These are phyloP conservation scores for Diplosphaera chodatii DNA, from an alignment of 139 green algal species.

Conservation along the genomic window DNA sequence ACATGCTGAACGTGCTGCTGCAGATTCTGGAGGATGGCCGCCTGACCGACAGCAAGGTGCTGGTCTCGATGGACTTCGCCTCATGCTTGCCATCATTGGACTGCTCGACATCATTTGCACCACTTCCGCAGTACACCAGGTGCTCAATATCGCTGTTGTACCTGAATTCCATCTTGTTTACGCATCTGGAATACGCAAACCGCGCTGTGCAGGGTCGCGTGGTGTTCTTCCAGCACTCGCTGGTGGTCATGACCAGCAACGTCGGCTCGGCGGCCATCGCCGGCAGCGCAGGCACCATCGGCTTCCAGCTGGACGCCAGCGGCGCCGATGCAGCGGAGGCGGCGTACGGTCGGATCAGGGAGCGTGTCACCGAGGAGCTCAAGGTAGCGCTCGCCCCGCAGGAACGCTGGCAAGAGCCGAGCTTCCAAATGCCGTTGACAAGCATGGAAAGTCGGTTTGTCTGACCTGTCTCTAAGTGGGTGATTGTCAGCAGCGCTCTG, in stretches of 20 bases:
- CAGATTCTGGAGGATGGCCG: constrained; percentile 94
- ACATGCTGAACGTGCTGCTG: constrained; percentile 95
- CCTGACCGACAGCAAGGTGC: constrained; percentile 74
- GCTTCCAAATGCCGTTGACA: too few relatives aligned
- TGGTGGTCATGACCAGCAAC: constrained; percentile 80
- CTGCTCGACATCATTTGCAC: too few relatives aligned
- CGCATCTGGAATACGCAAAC: too few relatives aligned
- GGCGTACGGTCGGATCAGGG: constrained; percentile 49
- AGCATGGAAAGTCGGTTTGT: too few relatives aligned
- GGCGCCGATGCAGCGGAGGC: constrained; percentile 23
- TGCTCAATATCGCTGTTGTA: too few relatives aligned
- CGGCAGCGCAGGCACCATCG: constrained; percentile 42
- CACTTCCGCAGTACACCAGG: too few relatives aligned
- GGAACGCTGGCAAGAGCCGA: too few relatives aligned
- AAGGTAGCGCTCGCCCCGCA: constrained; percentile 25
- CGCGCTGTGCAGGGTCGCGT: constrained; percentile 34
- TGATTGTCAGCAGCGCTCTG: too few relatives aligned
- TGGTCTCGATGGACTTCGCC: too few relatives aligned
- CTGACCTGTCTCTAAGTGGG: too few relatives aligned
- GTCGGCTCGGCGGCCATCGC: constrained; percentile 58
- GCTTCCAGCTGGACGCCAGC: constrained; percentile 46
- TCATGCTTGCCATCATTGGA: too few relatives aligned
- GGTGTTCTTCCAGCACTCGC: constrained; percentile 73
- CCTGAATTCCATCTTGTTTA: too few relatives aligned
- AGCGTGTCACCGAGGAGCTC: constrained; percentile 75